These are phyloP conservation scores for Gillenia trifoliata DNA, from an alignment of 306 rosid species.

Conservation along the genomic window DNA sequence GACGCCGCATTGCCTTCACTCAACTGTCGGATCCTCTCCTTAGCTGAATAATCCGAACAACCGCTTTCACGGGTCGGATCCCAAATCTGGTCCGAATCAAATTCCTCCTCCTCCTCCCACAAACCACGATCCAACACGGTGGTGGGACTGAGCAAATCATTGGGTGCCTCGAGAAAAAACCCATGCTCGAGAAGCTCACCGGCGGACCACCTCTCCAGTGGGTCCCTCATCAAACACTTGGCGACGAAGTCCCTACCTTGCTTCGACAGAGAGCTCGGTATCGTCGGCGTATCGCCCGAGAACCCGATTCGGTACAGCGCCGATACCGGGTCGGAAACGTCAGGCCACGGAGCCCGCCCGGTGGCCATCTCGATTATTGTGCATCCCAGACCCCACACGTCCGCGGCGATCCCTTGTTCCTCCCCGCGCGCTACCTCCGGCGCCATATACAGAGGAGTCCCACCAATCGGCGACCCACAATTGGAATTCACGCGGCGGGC, in stretches of 20 bases:
- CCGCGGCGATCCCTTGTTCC: conserved; percentile 68
- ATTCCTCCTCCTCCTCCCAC: conserved; percentile 42
- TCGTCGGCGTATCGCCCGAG: conserved; percentile 53
- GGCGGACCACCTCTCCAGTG: conserved; percentile 64
- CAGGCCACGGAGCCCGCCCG: conserved; percentile 57
- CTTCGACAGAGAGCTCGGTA: conserved; percentile 50
- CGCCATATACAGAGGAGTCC: conserved; percentile 84
- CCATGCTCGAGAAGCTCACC: conserved; percentile 59
- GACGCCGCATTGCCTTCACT: conserved; percentile 9
- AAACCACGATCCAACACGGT: conserved; percentile 47
- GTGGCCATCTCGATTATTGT: conserved; percentile 77
- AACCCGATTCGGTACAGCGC: conserved; percentile 57
- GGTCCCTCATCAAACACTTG: conserved; percentile 58
- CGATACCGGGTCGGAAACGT: conserved; percentile 46
- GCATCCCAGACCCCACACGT: conserved; percentile 92
- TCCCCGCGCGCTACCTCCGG: conserved; percentile 97
- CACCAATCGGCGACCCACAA: conserved; percentile 28
- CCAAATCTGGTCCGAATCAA: conserved; percentile 14
- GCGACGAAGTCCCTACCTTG: conserved; percentile 67
- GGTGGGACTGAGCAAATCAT: conserved; percentile 31
- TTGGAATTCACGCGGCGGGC: conserved; percentile 32
- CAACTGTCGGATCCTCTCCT: conserved; percentile 47
- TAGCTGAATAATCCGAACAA: conserved; percentile 18
- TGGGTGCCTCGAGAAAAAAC: conserved; percentile 33
- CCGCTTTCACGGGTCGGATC: conserved; percentile 17